Evolutionary conservation across 2,329 filamentous ascomycete species (phyloP).

Genomic region (Arthroderma sp.): DNA sequence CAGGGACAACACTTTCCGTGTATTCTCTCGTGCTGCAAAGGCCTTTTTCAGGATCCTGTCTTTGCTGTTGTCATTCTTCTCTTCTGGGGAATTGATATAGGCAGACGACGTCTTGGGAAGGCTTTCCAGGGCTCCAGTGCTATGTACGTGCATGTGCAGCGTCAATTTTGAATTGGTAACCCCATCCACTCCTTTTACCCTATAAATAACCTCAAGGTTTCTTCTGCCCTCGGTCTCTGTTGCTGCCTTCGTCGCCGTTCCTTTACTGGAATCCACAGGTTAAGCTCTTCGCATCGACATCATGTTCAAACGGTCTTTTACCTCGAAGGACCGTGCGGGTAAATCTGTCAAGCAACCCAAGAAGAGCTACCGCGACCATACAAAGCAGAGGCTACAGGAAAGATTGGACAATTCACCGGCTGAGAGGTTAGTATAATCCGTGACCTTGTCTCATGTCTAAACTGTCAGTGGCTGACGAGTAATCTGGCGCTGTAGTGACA

Average conservation of each 20-base stretch:
- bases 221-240: slow-evolving; percentile 16
- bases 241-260: slow-evolving; percentile 23
- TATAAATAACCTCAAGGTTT: slow-evolving; percentile 26
- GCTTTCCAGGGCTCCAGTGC: slow-evolving; percentile 44
- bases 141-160: slow-evolving; percentile 39
- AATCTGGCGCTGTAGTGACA: slow-evolving; percentile 18
- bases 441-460: slow-evolving; percentile 2
- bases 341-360: slow-evolving; percentile 69
- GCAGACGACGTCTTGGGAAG: slow-evolving; percentile 23
- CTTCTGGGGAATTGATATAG: slow-evolving; percentile 17
- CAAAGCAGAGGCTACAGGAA: slow-evolving; percentile 78
- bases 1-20: slow-evolving; percentile 15
- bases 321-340: slow-evolving; percentile 71
- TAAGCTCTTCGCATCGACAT: slow-evolving; percentile 28
- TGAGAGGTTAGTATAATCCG: slow-evolving; percentile 31
- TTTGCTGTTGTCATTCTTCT: slow-evolving; percentile 18
- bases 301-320: slow-evolving; percentile 92
- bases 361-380: slow-evolving; percentile 63
- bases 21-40: slow-evolving; percentile 38
- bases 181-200: slow-evolving; percentile 21
- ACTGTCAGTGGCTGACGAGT: slow-evolving; percentile 11
- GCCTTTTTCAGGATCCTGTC: slow-evolving; percentile 15
- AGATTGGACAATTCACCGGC: slow-evolving; percentile 52
- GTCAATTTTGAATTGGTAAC: slow-evolving; percentile 25
- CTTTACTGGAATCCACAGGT: slow-evolving; percentile 12